Base-by-base conservation (phyloP, 2,329 filamentous ascomycete species). In the Westerdykella aurantiaca region DNA sequence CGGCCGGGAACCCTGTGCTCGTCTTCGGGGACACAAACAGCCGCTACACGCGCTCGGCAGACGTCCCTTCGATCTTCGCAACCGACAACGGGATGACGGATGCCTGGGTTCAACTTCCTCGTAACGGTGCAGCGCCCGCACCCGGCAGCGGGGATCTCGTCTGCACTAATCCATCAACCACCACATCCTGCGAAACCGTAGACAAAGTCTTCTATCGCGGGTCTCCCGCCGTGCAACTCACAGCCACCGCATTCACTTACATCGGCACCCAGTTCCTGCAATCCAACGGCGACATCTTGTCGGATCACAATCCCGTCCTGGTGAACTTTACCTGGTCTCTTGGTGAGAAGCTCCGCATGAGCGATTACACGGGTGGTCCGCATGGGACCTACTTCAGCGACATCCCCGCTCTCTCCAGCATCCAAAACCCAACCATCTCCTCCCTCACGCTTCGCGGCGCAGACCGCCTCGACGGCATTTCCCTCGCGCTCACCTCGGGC, bases 21-120 rank as follows among this genome's bases (percentile, higher is more conserved):
- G 70, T 85, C 10, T 79, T 75, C 45, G 82, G 82, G 39, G 82
- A 86, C 61, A 80, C 78, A 17, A 86, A 85, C 66, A 76, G 75
- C 45, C 76, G 80, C 16, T 85, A 84, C 66, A 81, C 79, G 1
- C 75, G 78, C 13, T 58, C 72, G 1, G 70, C 62, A 7, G 78
- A 83, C 61, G 75, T 73, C 31, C 73, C 79, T 39, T 63, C 62
- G 5, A 51, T 79, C 42, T 76, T 82, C 48, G 56, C 66, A n/a
- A 67, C 66, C 6, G 68, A 75, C 45, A 77, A 76, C 41, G 71
- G 70, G 29, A 66, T 85, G 60, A 72, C 63, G 0, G 81, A 86
- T 58, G 60, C 72, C 0, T 85, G 81, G 79, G 69, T 85, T 11
- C 65, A 82, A 53, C 69, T 82, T 0, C 64, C 76, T 21, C 51